Evolutionary conservation across 2,329 filamentous ascomycete species (phyloP), one percentile per base, ranked within the genome.

Genomic region (Talaromyces sp.): DNA sequence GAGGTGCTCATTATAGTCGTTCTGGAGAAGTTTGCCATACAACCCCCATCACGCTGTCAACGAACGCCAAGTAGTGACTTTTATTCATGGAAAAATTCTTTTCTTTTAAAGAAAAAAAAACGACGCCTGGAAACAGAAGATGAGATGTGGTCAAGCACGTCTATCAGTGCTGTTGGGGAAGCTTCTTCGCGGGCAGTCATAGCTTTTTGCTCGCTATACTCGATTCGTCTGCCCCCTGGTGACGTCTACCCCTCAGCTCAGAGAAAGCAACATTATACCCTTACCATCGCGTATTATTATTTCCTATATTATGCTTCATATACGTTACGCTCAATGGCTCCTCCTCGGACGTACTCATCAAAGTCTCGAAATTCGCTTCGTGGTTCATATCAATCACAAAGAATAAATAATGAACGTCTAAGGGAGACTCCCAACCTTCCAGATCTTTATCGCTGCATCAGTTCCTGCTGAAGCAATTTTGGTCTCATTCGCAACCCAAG

Each of bases 371-470:
- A 14, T 22, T 37, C 13, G 52, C 52, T 56, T 22, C 52, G 14
- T 39, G 19, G 33, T 39, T 8, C n/a, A 56, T 56, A 22, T 56
- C 31, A 16, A 35, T 54, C 10, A 35, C n/a, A 14, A 24, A 37
- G 31, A 24, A 9, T 6, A 31, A 31, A 31, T 31, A 31, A 31
- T 7, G 5, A 22, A 43, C 48, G 27, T 52, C 68, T 70, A 77
- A 71, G 73, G 67, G 72, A 89, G 71, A 0, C 83, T 84, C 62
- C 84, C 81, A 4, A 92, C 85, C 68, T 80, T 84, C 95, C 95
- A 99, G 59, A 94, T 84, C 83, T 98, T 99, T 57, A 99, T 85
- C 0, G 91, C 89, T 39, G 92, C 94, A 83, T 99, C 95, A 11
- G 89, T 91, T 54, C 95, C 95, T 4, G 87, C 87, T 70, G 90